Evolutionary conservation across 805 yeast genomes (phyloP).

Genomic region (Saturnispora gosingensis): DNA sequence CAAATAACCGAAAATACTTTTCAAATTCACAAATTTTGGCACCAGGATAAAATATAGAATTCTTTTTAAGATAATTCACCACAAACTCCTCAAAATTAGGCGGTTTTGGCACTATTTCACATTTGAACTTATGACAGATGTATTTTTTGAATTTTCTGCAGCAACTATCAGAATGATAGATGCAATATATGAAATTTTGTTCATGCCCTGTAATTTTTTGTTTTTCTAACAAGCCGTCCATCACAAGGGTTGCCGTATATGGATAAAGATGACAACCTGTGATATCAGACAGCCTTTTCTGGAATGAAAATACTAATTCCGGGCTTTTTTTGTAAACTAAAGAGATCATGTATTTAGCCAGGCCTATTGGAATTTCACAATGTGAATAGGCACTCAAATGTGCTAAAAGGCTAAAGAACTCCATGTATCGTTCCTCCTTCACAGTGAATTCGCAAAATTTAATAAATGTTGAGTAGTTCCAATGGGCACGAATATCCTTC

Average conservation of each 20-base stretch:
- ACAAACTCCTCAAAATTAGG: not conserved
- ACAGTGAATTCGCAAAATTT: constrained; percentile 5
- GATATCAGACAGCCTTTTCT: not conserved
- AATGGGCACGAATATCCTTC: not conserved
- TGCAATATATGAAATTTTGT: not conserved
- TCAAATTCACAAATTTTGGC: not conserved
- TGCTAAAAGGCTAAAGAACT: constrained; percentile 6
- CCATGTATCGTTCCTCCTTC: constrained; percentile 7
- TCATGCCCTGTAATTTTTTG: not conserved
- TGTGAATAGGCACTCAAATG: constrained; percentile 1
- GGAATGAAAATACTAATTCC: constrained; percentile 1
- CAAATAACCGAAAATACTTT: constrained; percentile 4
- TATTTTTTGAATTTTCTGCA: not conserved
- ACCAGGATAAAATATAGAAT: constrained; percentile 6
- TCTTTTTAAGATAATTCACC: not conserved
- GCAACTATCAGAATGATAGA: not conserved
- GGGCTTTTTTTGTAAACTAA: not conserved
- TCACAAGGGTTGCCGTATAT: not conserved
- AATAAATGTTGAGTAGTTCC: constrained; percentile 4
- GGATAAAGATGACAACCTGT: constrained; percentile 1
- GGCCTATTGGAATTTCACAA: constrained; percentile 8
- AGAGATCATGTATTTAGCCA: not conserved
- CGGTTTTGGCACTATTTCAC: not conserved
- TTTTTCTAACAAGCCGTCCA: not conserved
- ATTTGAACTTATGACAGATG: not conserved